Evolutionary conservation across 1,284 basidiomycete species (phyloP).

Genomic region (Entoloma clypeatum): DNA sequence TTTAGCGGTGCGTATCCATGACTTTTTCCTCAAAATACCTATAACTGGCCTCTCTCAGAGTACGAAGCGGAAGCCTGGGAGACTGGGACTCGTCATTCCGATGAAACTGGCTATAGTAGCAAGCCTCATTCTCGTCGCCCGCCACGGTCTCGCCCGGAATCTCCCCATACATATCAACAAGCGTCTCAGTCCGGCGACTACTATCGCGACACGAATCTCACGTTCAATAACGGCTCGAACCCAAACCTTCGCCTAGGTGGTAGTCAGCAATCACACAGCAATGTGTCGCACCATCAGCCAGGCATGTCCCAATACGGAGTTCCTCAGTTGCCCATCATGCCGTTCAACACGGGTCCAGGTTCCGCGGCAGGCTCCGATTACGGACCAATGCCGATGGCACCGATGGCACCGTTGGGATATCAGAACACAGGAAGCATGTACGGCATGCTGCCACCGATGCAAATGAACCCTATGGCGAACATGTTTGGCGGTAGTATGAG

Average conservation of each 20-base stretch:
- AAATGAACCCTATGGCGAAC: slow-evolving; percentile 62
- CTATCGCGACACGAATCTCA: slow-evolving; percentile 78
- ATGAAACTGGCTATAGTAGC: slow-evolving; percentile 60
- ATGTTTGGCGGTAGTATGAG: slow-evolving; percentile 53
- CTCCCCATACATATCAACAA: slow-evolving; percentile 62
- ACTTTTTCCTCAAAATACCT: neutral
- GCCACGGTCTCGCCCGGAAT: slow-evolving; percentile 52
- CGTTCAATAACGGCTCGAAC: slow-evolving; percentile 56
- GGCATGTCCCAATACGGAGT: slow-evolving; percentile 44
- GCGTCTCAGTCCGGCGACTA: slow-evolving; percentile 75
- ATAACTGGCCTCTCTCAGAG: slow-evolving; percentile 43
- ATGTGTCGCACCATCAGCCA: slow-evolving; percentile 53
- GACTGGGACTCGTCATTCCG: slow-evolving; percentile 74
- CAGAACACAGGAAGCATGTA: slow-evolving; percentile 65
- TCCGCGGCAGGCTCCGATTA: slow-evolving; percentile 68
- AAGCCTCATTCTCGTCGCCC: slow-evolving; percentile 55
- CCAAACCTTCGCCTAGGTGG: slow-evolving; percentile 49
- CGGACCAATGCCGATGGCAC: slow-evolving; percentile 53
- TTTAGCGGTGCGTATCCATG: slow-evolving; percentile 75
- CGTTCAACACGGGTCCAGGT: slow-evolving; percentile 58
- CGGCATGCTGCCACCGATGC: slow-evolving; percentile 52
- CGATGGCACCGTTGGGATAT: slow-evolving; percentile 53
- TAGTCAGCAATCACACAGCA: slow-evolving; percentile 57
- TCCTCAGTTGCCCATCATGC: slow-evolving; percentile 68
- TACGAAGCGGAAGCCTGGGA: slow-evolving; percentile 93